Evolutionary conservation across 2,329 filamentous ascomycete genomes (phyloP), one percentile per base, ranked within the genome.

Genomic region (Chaetomiaceae sp.): DNA sequence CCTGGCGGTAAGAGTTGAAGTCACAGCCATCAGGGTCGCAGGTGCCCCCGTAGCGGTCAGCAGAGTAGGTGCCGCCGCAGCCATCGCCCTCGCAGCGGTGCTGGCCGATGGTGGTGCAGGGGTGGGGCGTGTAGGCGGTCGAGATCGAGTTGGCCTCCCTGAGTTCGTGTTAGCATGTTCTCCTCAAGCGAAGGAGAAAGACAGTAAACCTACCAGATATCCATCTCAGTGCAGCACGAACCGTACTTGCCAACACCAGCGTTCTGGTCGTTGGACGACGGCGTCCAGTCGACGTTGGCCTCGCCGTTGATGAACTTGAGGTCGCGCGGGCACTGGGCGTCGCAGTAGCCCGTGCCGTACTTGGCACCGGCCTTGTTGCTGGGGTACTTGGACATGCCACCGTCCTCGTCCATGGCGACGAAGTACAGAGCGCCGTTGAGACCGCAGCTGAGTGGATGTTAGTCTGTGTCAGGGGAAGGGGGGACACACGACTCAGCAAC

Each of bases 361-460:
- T 79, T 77, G 64, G 81, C 80, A 54, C 75, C 75, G 9, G 74
- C 75, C 68, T 74, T 72, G 70, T 77, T 84, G 65, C 67, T 69
- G 2, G 69, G 54, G 68, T 76, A 80, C 66, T 75, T 76, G 65
- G 68, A 63, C 59, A 72, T 64, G 44, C 81, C 81, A 60, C 81
- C 81, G 59, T 83, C 80, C 17, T 71, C 69, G 37, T 82, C 79
- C 82, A 84, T 84, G 64, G 76, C 73, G 40, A 81, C 77, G 51
- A 84, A 80, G 72, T 89, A 88, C 43, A 89, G 72, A 40, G 85
- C 85, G 51, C 85, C 85, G 69, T 89, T 89, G 55, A 89, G 71
- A 56, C 86, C 86, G 64, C 86, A 89, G 55, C 80, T n/a, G n/a
- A n/a, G n/a, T n/a, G n/a, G n/a, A n/a, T n/a, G n/a, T n/a, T n/a